These are phyloP conservation scores for Penicillium lagena DNA, from an alignment of 495 filamentous ascomycete species.

Conservation along the genomic window DNA sequence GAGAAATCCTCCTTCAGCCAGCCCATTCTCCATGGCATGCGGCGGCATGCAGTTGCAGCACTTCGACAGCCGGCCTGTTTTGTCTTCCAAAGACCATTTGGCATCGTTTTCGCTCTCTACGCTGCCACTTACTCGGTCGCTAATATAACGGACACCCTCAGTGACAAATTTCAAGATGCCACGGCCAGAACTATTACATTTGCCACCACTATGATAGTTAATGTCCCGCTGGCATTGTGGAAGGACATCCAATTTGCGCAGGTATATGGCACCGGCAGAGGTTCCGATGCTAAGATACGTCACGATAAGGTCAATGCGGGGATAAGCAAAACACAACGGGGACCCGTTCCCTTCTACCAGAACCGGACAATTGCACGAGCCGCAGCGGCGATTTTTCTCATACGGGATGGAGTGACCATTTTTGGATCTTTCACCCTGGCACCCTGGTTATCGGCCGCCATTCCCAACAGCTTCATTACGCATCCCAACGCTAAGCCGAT, in stretches of 20 bases:
- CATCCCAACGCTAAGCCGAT: constrained; percentile 21
- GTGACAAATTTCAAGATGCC: constrained; percentile 9
- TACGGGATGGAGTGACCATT: constrained; percentile 31
- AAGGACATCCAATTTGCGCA: constrained; percentile 33
- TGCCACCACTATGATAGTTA: constrained; percentile 19
- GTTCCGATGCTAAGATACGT: constrained; percentile 1
- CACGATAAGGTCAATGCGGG: no score
- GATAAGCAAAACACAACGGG: no score
- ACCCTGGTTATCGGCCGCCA: constrained; percentile 9
- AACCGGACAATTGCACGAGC: constrained; percentile 8
- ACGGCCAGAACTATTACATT: constrained; percentile 19
- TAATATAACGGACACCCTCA: constrained; percentile 24
- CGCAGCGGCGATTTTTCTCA: constrained; percentile 45
- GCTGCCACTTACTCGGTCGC: constrained; percentile 27
- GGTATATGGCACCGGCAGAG: constrained; percentile 14
- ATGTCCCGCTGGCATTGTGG: constrained; percentile 29
- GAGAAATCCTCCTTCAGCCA: constrained; percentile 22
- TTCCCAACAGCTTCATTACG: constrained; percentile 17
- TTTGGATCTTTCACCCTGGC: constrained; percentile 32
- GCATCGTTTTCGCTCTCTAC: constrained; percentile 26
- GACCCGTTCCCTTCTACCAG: constrained; percentile 1
- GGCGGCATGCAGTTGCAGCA: constrained; percentile 13
- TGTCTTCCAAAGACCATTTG: constrained; percentile 17
- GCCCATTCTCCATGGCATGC: constrained; percentile 20
- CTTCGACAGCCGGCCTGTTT: constrained; percentile 15